Evolutionary conservation across 805 yeast species (phyloP), one percentile per base, ranked within the genome.

Genomic region (Kazachstania kunashirensis): DNA sequence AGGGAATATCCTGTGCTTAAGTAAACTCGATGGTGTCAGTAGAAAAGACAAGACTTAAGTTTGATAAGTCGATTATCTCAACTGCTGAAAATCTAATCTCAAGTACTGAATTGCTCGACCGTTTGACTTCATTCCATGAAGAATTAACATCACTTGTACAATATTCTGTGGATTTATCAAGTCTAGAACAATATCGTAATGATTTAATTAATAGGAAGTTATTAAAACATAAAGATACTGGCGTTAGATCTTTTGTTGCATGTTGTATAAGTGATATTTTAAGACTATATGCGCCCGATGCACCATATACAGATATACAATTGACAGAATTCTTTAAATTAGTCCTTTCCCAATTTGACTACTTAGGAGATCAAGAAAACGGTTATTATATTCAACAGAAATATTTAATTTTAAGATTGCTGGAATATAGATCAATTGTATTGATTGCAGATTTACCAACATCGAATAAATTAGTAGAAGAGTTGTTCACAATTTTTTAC

Each of bases 231-330:
- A 67, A 73, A 33, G 84, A 84, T 50, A 40, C 54, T 3, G 92
- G 89, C 5, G 75, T 86, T 6, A 80, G 77, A 45, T 75, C 88
- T 0, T 73, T 66, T 40, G 71, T 71, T 1, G 77, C 92, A 6
- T 79, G 94, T 50, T 77, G 92, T 44, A 44, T 85, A 6, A 68
- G 85, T 5, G 95, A 86, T 53, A 65, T 88, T 8, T 58, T 86
- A 29, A 66, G 95, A 40, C 56, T 88, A 12, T 79, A 70, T 49
- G 96, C 95, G 0, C 96, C 96, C 0, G 84, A 86, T 53, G 94
- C 95, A 6, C 96, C 96, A 4, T 86, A 71, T 57, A 74, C 81
- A 2, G 75, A 77, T 17, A 44, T 62, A 2, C 78, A 80, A 45
- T 63, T 86, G 26, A 63, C 75, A 1, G 77, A 66, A 4, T 70